These are phyloP conservation scores for Anisodus acutangulus DNA, from an alignment of 257 asterid species.

Conservation along the genomic window DNA sequence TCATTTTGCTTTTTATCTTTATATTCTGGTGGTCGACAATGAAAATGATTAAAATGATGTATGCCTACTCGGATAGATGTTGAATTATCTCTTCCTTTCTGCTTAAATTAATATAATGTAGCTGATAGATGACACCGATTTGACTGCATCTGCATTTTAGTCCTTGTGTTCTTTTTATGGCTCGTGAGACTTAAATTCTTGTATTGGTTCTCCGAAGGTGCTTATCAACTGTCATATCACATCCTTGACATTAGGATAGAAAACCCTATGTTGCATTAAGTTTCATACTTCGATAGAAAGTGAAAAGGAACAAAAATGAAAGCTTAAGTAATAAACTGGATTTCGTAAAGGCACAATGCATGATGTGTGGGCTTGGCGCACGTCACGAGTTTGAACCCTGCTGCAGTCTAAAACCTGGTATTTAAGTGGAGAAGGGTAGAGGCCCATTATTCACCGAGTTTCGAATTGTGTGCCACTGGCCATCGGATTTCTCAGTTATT, in stretches of 20 bases:
- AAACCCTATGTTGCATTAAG: neutral
- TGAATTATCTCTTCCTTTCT: neutral
- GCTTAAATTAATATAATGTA: neutral
- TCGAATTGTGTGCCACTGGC: neutral
- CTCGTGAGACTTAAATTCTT: neutral
- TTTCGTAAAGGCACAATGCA: neutral
- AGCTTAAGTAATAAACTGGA: neutral
- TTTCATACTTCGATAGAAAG: neutral
- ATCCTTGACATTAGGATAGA: constrained; percentile 10
- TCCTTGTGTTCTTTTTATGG: neutral
- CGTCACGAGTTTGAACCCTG: neutral
- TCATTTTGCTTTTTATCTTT: constrained; percentile 9
- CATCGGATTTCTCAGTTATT: neutral
- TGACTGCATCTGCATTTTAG: neutral
- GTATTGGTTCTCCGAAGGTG: neutral
- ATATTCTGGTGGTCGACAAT: neutral
- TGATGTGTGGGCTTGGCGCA: neutral
- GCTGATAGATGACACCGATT: neutral
- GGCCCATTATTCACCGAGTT: neutral
- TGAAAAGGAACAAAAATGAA: neutral
- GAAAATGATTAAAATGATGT: constrained; percentile 7
- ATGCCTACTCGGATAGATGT: neutral
- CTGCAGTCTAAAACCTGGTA: neutral
- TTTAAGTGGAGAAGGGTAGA: neutral
- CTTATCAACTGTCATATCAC: neutral